Conservation (phyloP, 2,329 filamentous ascomycete genomes). For the Decorospora gaudefroyi region DNA sequence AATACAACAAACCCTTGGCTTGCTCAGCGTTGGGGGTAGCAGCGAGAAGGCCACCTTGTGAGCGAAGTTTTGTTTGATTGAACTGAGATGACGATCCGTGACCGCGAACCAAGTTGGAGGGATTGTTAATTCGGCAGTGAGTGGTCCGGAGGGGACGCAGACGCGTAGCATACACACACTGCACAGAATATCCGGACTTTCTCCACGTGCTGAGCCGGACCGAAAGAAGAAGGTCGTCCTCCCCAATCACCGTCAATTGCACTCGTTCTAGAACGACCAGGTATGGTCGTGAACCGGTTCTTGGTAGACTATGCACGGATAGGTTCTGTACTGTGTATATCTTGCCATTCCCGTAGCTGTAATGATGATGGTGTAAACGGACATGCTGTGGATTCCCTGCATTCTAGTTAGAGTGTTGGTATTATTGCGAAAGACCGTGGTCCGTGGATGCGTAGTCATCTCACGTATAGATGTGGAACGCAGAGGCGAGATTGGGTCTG, state of each 20-base stretch:
- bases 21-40: too few relatives aligned
- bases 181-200: slow-evolving; percentile 8
- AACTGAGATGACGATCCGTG: slow-evolving; percentile 1
- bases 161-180: too few relatives aligned
- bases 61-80: background rate
- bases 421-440: too few relatives aligned
- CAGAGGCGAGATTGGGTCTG: slow-evolving; percentile 8
- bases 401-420: too few relatives aligned
- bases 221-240: slow-evolving; percentile 11
- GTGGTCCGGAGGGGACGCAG: slow-evolving; percentile 4
- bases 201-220: slow-evolving; percentile 15
- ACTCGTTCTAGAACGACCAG: slow-evolving; percentile 2
- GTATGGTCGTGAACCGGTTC: too few relatives aligned
- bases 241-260: slow-evolving; percentile 1
- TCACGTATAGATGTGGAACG: background rate
- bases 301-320: too few relatives aligned
- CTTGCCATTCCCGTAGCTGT: too few relatives aligned
- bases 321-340: too few relatives aligned
- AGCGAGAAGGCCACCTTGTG: background rate
- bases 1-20: background rate
- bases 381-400: too few relatives aligned
- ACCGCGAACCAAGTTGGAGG: slow-evolving; percentile 15
- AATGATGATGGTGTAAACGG: too few relatives aligned
- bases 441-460: too few relatives aligned
- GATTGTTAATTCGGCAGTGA: slow-evolving; percentile 6